Evolutionary conservation across 805 yeast genomes (phyloP), one percentile per base, ranked within the genome.

Genomic region (Metschnikowia cerradonensis): DNA sequence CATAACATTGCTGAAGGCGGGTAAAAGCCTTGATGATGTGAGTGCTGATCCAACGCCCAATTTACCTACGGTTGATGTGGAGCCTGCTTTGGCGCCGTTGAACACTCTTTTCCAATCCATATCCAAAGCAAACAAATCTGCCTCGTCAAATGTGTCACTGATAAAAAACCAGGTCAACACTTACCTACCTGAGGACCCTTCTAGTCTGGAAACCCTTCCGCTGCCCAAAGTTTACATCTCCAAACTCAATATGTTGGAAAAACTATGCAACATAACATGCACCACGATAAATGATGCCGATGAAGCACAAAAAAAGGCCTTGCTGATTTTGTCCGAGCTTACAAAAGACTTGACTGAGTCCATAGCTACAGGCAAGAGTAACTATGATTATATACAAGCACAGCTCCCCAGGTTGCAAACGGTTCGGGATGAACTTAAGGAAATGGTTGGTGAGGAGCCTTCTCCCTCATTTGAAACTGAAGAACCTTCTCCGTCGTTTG

Each of bases 181-280:
- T 2, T 72, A 70, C 54, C 56, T 73, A 23, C 75, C 76, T 0
- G 55, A 58, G 7, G 70, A 70, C 52, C 75, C 70, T 0, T 47
- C 63, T 7, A 53, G 51, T n/a, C 61, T 67, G 44, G 76, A 72
- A 37, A 64, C 64, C 50, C 64, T 74, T 44, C 77, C 77, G 2
- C 63, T 70, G 37, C 62, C 62, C 13, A 49, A 52, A 31, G 65
- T 65, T 17, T 73, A 73, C 57, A 62, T 73, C 7, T 59, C 73
- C 19, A 74, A 74, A 54, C 65, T 73, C 47, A 70, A 68, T 45
- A 60, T 63, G 44, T 59, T 73, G 50, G 77, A 73, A 51, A 70
- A 70, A 48, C 54, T 73, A 43, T 68, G 77, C 49, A 60, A 59
- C 14, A 61, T 65, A 22, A 65, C 76, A 6, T 59, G 60, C 7